A percentile compares a stretch with the other conserved stretches of the same genome.
These are phyloP conservation scores for Podospora pseudoanserina DNA, from an alignment of 495 filamentous ascomycete genomes.

Conservation along the genomic window DNA sequence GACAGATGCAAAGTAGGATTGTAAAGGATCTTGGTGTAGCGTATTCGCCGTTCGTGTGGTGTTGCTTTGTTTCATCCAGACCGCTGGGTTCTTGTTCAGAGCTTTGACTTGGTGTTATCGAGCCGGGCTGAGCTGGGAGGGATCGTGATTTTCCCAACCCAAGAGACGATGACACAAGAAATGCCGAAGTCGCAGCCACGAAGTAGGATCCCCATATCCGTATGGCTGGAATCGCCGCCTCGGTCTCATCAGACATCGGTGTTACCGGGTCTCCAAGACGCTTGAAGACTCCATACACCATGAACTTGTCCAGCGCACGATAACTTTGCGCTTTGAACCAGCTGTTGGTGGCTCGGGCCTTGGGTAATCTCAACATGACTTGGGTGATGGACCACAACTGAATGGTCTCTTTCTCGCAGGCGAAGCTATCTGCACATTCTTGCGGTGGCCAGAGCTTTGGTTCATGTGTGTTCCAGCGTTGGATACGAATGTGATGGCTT, in stretches of 20 bases:
- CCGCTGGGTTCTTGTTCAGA: not conserved
- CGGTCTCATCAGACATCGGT: not conserved
- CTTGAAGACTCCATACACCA: not conserved
- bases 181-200: not conserved
- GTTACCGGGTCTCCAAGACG: not conserved
- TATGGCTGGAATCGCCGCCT: not conserved
- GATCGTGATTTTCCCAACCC: not conserved
- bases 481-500: constrained; percentile 16
- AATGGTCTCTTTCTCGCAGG: not conserved
- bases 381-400: not conserved
- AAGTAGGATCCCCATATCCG: not conserved
- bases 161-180: not conserved
- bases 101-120: not conserved
- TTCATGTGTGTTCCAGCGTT: constrained; percentile 8
- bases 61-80: not conserved
- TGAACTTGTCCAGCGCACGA: not conserved
- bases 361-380: not conserved
- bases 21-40: not conserved
- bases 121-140: not conserved
- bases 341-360: not conserved
- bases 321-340: not conserved
- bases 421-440: constrained; percentile 5
- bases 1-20: not conserved
- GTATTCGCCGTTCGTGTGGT: not conserved
- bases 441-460: not conserved